phyloP scores from a whole-genome alignment of 2,329 filamentous ascomycete genomes.

The Alternaria solani region DNA sequence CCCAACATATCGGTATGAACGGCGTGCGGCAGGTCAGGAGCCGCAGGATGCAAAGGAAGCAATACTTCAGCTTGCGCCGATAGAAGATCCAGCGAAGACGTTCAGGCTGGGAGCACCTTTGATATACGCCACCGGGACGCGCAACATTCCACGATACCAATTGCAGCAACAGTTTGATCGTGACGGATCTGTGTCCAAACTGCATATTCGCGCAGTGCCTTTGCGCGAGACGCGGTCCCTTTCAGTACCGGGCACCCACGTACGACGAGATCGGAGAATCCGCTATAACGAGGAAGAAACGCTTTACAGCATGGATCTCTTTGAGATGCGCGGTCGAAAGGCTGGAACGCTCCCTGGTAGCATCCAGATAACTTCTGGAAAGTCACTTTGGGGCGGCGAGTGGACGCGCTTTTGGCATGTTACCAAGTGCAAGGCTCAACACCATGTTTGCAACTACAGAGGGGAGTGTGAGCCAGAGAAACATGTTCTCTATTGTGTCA shows the following conservation, averaged over 20 bases:
- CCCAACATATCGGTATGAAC: background rate
- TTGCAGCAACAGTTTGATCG: conserved; percentile 24
- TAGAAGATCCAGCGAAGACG: conserved; percentile 22
- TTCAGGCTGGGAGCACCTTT: conserved; percentile 28
- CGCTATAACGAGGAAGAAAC: conserved; percentile 33
- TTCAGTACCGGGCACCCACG: conserved; percentile 18
- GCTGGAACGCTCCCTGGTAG: conserved; percentile 10
- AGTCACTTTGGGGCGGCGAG: conserved; percentile 23
- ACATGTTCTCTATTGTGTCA: conserved; percentile 30
- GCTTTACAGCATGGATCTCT: conserved; percentile 26
- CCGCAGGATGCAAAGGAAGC: background rate
- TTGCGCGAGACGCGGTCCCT: conserved; percentile 23
- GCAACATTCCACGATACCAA: conserved; percentile 33
- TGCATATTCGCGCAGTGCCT: conserved; percentile 31
- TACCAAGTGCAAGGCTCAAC: conserved; percentile 27
- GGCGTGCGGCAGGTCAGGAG: background rate
- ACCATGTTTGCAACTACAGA: conserved; percentile 2
- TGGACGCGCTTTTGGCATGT: conserved; percentile 32
- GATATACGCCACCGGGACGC: conserved; percentile 29
- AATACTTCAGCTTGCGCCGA: conserved; percentile 20
- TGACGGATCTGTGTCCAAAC: conserved; percentile 15
- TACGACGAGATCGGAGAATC: conserved; percentile 8
- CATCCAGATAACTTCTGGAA: conserved; percentile 27
- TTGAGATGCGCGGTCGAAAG: conserved; percentile 31
- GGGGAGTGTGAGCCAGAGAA: conserved; percentile 27